phyloP scores from a whole-genome alignment of 441 rosid genomes.

The Geranium incanum region DNA sequence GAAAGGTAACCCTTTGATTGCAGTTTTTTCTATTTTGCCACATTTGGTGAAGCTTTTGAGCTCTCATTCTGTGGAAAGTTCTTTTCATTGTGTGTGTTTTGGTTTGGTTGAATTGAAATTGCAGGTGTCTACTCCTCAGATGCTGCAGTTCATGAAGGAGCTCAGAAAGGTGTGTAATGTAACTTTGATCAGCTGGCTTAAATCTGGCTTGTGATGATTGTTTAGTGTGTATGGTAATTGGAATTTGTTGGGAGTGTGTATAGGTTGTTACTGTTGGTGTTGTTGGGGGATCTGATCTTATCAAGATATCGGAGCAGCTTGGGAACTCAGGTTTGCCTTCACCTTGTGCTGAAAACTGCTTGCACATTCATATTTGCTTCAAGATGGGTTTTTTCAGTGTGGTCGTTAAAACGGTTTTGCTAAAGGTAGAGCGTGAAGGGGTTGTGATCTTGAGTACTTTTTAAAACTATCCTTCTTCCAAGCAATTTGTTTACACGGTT shows the following conservation, averaged over 20 bases:
- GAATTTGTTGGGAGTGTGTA: conserved; percentile 12
- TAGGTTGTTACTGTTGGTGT: conserved; percentile 84
- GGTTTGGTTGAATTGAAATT: not conserved
- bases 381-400: not conserved
- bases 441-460: no score
- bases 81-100: no score
- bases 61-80: no score
- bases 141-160: conserved; percentile 60
- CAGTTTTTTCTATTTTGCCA: no score
- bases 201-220: not conserved
- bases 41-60: no score
- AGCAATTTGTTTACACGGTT: no score
- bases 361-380: no score
- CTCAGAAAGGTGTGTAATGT: conserved; percentile 49
- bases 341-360: no score
- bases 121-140: conserved; percentile 43
- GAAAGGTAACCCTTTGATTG: conserved; percentile 40
- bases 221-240: conserved; percentile 1
- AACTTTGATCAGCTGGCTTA: no score
- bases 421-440: not conserved
- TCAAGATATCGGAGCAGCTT: conserved; percentile 89
- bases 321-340: conserved; percentile 57
- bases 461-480: no score
- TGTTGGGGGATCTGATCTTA: conserved; percentile 92
- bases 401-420: not conserved